Evolutionary conservation across 495 filamentous ascomycete genomes (phyloP).

Genomic region (Podospora anserina): DNA sequence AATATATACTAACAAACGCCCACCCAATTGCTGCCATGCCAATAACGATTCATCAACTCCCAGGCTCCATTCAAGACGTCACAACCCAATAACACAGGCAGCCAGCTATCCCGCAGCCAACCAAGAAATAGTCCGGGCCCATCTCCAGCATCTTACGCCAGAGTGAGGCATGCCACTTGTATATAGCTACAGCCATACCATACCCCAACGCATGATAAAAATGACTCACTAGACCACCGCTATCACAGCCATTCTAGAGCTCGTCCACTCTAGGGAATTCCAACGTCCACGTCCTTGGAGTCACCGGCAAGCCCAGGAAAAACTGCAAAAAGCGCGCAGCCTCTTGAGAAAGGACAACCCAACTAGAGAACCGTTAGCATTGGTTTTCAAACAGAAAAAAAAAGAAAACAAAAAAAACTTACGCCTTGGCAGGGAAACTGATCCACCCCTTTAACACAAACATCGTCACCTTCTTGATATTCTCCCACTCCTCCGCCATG

Average conservation of each 20-base stretch:
- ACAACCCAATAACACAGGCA: no score
- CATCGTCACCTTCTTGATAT: constrained; percentile 58
- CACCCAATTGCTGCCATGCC: no score
- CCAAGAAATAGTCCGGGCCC: no score
- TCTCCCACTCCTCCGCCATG: constrained; percentile 59
- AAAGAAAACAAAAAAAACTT: constrained; percentile 43
- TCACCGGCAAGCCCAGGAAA: constrained; percentile 75
- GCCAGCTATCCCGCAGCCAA: no score
- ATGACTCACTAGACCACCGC: background rate
- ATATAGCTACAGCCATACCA: background rate
- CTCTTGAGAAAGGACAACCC: constrained; percentile 59
- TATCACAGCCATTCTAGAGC: constrained; percentile 20
- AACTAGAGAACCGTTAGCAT: constrained; percentile 45
- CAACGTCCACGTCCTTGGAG: constrained; percentile 64
- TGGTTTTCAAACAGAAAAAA: background rate
- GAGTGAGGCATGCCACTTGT: no score
- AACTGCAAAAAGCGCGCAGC: constrained; percentile 63
- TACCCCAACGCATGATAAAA: background rate
- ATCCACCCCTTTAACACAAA: constrained; percentile 71
- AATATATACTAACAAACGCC: background rate
- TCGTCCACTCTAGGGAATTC: constrained; percentile 55
- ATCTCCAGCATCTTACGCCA: no score
- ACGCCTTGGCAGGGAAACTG: constrained; percentile 64
- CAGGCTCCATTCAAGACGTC: no score
- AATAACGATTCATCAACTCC: no score